A percentile compares a stretch with the other conserved stretches of the same genome.
phyloP scores from a whole-genome alignment of 2,329 filamentous ascomycete genomes.

The Sporothrix euskadiensis region DNA sequence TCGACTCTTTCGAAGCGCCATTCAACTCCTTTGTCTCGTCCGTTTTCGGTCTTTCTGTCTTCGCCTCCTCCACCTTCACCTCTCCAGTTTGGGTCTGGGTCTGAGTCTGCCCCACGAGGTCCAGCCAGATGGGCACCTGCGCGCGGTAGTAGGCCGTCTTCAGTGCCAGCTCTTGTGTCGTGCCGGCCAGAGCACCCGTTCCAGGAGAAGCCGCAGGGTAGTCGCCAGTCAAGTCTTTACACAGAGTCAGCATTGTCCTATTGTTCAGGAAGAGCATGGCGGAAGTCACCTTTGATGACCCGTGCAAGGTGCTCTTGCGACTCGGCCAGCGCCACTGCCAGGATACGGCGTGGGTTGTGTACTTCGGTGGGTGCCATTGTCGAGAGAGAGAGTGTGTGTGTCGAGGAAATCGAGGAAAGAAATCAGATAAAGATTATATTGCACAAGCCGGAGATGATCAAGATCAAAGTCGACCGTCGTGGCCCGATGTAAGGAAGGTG shows the following conservation, averaged over 20 bases:
- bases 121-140: constrained; percentile 66
- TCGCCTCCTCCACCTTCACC: not conserved
- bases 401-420: not conserved
- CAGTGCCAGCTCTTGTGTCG: constrained; percentile 57
- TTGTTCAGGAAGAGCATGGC: no score
- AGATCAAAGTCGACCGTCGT: not conserved
- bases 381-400: not conserved
- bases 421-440: not conserved
- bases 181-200: constrained; percentile 52
- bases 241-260: not conserved
- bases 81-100: not conserved
- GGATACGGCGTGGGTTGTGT: constrained; percentile 55
- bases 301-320: constrained; percentile 50
- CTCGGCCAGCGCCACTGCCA: constrained; percentile 56
- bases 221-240: constrained; percentile 52
- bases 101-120: constrained; percentile 41
- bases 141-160: constrained; percentile 63
- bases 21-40: constrained; percentile 25
- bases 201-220: constrained; percentile 31
- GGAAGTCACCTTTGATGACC: constrained; percentile 47
- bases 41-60: not conserved
- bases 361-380: constrained; percentile 12
- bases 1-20: not conserved
- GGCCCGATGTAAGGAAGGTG: not conserved
- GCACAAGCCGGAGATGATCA: not conserved